Evolutionary conservation across 176 grass and related monocot genomes (phyloP).

Genomic region (Triticum aestivum): DNA sequence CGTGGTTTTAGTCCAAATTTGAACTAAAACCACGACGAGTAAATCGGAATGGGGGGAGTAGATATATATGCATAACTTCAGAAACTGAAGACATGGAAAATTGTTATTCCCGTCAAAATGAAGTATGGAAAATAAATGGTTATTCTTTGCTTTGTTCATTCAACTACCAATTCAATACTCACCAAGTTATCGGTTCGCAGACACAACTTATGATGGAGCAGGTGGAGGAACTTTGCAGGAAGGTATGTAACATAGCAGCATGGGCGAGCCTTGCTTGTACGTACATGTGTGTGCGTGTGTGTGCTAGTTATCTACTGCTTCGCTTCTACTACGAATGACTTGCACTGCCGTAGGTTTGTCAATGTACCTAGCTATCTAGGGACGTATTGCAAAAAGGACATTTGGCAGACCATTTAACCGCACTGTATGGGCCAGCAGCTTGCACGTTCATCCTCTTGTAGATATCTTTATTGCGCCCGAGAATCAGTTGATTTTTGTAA

Average conservation of each 20-base stretch:
- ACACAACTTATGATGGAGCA: slow-evolving; percentile 93
- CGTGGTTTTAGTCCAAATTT: too few species aligned
- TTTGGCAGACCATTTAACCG: background rate
- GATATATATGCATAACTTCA: background rate
- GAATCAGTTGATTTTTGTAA: background rate
- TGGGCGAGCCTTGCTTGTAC: background rate
- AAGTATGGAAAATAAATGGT: background rate
- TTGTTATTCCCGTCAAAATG: too few species aligned
- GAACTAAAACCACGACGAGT: too few species aligned
- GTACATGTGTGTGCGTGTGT: background rate
- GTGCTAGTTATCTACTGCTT: slow-evolving; percentile 3
- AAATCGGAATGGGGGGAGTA: too few species aligned
- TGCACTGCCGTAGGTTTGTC: background rate
- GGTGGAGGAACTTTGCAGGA: slow-evolving; percentile 88
- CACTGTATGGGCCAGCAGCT: background rate
- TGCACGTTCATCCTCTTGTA: background rate
- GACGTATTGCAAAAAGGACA: slow-evolving; percentile 4
- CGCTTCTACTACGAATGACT: background rate
- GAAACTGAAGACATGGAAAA: background rate
- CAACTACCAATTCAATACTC: background rate
- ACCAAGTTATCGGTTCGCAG: slow-evolving; percentile 31
- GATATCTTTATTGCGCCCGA: background rate
- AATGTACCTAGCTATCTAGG: background rate
- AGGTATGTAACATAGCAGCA: slow-evolving; percentile 46
- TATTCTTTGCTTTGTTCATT: background rate